Evolutionary conservation across 805 yeast species (phyloP).

Genomic region (Lipomyces kockii): DNA sequence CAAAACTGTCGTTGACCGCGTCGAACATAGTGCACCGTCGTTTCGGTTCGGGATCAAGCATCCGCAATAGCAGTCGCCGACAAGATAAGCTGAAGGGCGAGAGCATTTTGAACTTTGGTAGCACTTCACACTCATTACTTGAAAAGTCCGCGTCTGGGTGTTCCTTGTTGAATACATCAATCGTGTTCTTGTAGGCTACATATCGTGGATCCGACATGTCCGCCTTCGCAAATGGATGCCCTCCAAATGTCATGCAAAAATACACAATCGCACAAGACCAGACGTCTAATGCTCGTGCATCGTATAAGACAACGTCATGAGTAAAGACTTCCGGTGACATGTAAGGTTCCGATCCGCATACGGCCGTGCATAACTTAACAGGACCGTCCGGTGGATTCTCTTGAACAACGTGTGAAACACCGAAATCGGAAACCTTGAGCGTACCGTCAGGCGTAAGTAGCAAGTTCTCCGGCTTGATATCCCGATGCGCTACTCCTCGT

Average conservation of each 20-base stretch:
- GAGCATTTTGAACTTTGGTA: constrained; percentile 31
- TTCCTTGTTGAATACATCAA: constrained; percentile 22
- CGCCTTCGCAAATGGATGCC: constrained; percentile 43
- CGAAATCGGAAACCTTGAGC: constrained; percentile 85
- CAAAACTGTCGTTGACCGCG: constrained; percentile 76
- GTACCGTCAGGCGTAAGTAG: constrained; percentile 72
- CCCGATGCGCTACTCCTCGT: constrained; percentile 89
- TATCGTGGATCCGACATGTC: constrained; percentile 39
- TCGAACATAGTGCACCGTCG: constrained; percentile 76
- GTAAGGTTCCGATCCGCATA: constrained; percentile 86
- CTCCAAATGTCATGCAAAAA: constrained; percentile 70
- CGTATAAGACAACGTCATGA: constrained; percentile 51
- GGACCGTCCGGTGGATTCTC: constrained; percentile 51
- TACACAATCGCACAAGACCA: constrained; percentile 95
- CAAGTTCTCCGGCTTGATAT: constrained; percentile 85
- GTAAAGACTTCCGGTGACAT: constrained; percentile 79
- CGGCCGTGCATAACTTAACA: constrained; percentile 71
- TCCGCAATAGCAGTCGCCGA: constrained; percentile 61
- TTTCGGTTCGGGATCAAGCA: constrained; percentile 82
- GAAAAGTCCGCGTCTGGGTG: constrained; percentile 34
- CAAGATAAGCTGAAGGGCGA: constrained; percentile 32
- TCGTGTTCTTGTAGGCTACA: constrained; percentile 23
- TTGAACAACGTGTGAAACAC: constrained; percentile 70
- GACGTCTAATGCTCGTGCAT: constrained; percentile 80
- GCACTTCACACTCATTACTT: constrained; percentile 13